Evolutionary conservation across 768 basidiomycete species (phyloP), one percentile per base, ranked within the genome.

Genomic region (Tulasnella sp.): DNA sequence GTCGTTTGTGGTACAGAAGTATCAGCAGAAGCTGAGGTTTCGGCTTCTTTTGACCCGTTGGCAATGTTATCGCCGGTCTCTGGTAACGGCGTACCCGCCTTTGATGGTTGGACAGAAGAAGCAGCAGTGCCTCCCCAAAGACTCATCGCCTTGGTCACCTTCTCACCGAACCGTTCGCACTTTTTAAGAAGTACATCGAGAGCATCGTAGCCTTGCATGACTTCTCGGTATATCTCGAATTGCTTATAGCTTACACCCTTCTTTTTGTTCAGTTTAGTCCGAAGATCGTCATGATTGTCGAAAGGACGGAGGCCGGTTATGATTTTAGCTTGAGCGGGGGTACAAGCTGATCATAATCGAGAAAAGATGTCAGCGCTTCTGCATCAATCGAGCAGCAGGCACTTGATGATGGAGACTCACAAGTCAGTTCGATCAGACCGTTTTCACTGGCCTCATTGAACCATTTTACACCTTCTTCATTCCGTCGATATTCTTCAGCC

Each of bases 191-290:
- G 81, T 55, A 71, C 76, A 64, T 99, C 95, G 49, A 98, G 91
- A 32, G 81, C 77, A 9, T 79, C 78, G 60, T 93, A 96, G 6
- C 84, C 87, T 49, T 75, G 68, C 61, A 96, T 82, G 58, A 95
- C 84, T 34, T 77, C 72, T 48, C 77, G 77, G 63, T 86, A 91
- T 57, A 92, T 89, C 60, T 93, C 89, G 62, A 98, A 88, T 64
- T 98, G 72, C 51, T 83, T 78, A 54, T 85, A 74, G 55, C 89
- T 91, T 59, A 99, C 79, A 19, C 93, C 92, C 61, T 88, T 91
- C 69, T 87, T 92, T 70, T 80, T 86, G n/a, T 80, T 83, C 7
- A 98, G 73, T 64, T 84, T 92, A 37, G 61, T 62, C 40, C 77
- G 78, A 41, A 93, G 68, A 52, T 91, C 85, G 25, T 81, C 79